A percentile compares a stretch with the other conserved stretches of the same genome.
Evolutionary conservation across 352 stramenopile species (phyloP).

Genomic region (Pythium scleroteichum): DNA sequence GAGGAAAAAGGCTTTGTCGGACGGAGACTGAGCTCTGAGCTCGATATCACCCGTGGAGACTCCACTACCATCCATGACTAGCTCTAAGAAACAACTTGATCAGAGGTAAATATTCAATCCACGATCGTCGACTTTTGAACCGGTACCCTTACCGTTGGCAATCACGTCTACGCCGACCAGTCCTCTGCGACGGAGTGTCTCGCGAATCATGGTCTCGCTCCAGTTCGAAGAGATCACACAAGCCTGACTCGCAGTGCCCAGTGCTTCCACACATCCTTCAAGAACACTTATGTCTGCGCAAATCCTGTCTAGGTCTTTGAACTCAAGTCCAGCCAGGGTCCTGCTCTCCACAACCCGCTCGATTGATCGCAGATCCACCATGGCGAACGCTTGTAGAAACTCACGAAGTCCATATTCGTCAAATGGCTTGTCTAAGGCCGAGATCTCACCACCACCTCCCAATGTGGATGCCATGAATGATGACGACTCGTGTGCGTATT

Average conservation of each 20-base stretch:
- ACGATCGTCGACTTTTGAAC: neutral
- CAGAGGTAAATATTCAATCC: neutral
- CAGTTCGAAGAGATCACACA: slow-evolving; percentile 72
- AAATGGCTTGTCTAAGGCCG: slow-evolving; percentile 20
- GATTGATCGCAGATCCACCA: slow-evolving; percentile 49
- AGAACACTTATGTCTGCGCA: slow-evolving; percentile 30
- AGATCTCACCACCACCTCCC: neutral
- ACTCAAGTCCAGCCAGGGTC: slow-evolving; percentile 39
- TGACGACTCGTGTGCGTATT: slow-evolving; percentile 3
- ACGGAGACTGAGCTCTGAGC: slow-evolving; percentile 51
- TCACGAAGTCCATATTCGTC: slow-evolving; percentile 32
- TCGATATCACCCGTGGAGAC: slow-evolving; percentile 57
- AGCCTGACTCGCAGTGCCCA: slow-evolving; percentile 27
- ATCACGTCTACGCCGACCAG: slow-evolving; percentile 31
- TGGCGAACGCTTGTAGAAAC: slow-evolving; percentile 50
- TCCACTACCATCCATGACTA: slow-evolving; percentile 39
- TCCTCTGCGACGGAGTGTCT: slow-evolving; percentile 22
- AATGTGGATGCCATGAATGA: neutral
- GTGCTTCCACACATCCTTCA: slow-evolving; percentile 32
- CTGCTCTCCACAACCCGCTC: slow-evolving; percentile 38
- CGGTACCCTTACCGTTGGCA: slow-evolving; percentile 49
- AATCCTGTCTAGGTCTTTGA: slow-evolving; percentile 12
- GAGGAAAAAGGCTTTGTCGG: slow-evolving; percentile 53
- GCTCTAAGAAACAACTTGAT: slow-evolving; percentile 31
- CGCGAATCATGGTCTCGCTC: slow-evolving; percentile 48